Conservation (phyloP, 768 basidiomycete genomes). For the Leccinum barrowsii region DNA sequence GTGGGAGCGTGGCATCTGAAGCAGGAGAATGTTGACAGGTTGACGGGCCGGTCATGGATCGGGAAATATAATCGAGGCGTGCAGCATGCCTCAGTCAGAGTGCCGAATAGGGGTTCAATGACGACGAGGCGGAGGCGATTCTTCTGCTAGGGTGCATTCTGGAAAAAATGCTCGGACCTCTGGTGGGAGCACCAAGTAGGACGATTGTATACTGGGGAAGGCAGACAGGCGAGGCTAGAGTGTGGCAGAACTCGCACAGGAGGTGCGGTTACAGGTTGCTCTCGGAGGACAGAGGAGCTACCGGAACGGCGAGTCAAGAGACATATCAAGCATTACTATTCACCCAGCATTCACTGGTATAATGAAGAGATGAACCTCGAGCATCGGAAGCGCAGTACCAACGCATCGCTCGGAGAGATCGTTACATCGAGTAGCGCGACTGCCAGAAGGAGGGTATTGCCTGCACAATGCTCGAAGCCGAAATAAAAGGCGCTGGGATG, state of each 20-base stretch:
- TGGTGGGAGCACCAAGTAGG: not conserved
- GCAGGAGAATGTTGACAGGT: not conserved
- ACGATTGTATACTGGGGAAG: not conserved
- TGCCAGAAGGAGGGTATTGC: not conserved
- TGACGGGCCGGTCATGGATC: not conserved
- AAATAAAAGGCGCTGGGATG: not conserved
- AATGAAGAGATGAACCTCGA: not conserved
- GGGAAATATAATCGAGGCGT: not conserved
- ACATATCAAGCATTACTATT: not conserved
- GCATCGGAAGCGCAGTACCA: not conserved
- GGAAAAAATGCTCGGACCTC: not conserved
- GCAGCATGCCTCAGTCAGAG: not conserved
- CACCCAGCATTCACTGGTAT: not conserved
- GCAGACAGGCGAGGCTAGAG: not conserved
- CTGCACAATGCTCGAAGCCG: not conserved
- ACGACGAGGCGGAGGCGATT: not conserved
- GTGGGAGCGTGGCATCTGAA: not conserved
- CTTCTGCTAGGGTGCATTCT: not conserved
- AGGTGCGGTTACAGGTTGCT: not conserved
- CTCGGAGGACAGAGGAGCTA: not conserved
- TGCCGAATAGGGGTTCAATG: not conserved
- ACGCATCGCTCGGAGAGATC: not conserved
- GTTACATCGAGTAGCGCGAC: not conserved
- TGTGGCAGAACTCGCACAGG: slow-evolving; percentile 1
- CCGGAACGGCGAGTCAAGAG: not conserved